Evolutionary conservation across 176 grass and related monocot species (phyloP).

Genomic region (Tillandsia fasciculata): DNA sequence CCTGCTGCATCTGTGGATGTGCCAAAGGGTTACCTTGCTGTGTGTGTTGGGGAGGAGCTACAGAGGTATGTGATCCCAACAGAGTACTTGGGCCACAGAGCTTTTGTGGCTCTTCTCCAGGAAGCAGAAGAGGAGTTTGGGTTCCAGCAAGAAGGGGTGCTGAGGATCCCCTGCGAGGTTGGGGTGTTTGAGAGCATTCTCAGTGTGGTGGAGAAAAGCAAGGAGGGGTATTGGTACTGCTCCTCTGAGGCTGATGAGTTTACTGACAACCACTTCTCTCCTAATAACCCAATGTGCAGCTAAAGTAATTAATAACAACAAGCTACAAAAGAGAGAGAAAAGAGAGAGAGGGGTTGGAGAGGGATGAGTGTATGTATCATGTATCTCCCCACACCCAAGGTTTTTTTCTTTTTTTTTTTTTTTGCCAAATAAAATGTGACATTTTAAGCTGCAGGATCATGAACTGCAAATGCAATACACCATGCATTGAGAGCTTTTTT

Average conservation of each 20-base stretch:
- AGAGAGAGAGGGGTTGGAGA: background rate
- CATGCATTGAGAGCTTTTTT: no score
- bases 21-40: conserved; percentile 54
- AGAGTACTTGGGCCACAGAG: conserved; percentile 49
- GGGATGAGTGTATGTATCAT: background rate
- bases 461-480: no score
- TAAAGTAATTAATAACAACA: background rate
- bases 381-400: no score
- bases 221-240: conserved; percentile 41
- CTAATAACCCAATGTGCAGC: conserved; percentile 43
- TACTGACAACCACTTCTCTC: conserved; percentile 14
- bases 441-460: no score
- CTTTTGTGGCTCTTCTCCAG: conserved; percentile 45
- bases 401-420: no score
- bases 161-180: conserved; percentile 69
- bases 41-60: conserved; percentile 46
- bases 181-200: conserved; percentile 46
- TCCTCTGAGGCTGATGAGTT: conserved; percentile 33
- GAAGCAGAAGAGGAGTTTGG: conserved; percentile 85
- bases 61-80: conserved; percentile 70
- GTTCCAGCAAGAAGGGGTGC: conserved; percentile 69
- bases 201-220: conserved; percentile 42
- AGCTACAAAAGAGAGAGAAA: background rate
- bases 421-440: no score
- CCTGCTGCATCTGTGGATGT: background rate